These are phyloP conservation scores for Penicillium decumbens DNA, from an alignment of 2,329 filamentous ascomycete species.

Conservation along the genomic window DNA sequence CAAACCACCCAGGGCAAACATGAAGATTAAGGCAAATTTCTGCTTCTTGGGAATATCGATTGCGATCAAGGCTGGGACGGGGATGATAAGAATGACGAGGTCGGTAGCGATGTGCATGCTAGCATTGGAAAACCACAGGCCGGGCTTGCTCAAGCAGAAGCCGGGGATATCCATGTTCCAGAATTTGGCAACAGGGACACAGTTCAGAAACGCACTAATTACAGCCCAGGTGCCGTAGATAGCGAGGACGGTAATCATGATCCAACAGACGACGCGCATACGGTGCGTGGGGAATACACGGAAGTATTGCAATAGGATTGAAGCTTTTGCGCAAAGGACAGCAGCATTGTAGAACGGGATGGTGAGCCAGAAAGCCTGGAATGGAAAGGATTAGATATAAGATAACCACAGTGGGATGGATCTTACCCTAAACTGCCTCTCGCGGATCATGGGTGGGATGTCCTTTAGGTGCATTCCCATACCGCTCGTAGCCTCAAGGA, in stretches of 20 bases:
- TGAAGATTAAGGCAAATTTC: slow-evolving; percentile 38
- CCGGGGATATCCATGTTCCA: slow-evolving; percentile 30
- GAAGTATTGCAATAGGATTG: slow-evolving; percentile 49
- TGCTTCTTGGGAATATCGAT: slow-evolving; percentile 43
- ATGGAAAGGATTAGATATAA: not conserved
- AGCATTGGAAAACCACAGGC: slow-evolving; percentile 45
- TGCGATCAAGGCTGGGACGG: slow-evolving; percentile 40
- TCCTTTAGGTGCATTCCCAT: slow-evolving; percentile 35
- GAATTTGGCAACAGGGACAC: slow-evolving; percentile 35
- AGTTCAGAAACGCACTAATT: slow-evolving; percentile 35
- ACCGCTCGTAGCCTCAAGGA: slow-evolving; percentile 32
- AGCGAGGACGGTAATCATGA: slow-evolving; percentile 35
- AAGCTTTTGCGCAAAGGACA: slow-evolving; percentile 44
- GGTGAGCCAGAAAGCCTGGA: slow-evolving; percentile 36
- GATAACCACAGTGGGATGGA: not conserved
- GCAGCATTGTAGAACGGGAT: slow-evolving; percentile 39
- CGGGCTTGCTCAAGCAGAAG: slow-evolving; percentile 38
- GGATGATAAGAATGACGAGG: slow-evolving; percentile 43
- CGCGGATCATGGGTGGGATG: slow-evolving; percentile 28
- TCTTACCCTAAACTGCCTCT: slow-evolving; percentile 33
- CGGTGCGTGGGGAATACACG: slow-evolving; percentile 41
- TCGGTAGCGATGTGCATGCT: slow-evolving; percentile 45
- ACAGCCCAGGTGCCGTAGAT: slow-evolving; percentile 36
- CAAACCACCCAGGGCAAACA: slow-evolving; percentile 43
- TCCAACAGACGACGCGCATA: slow-evolving; percentile 36